Percentiles rank a stretch among this genome's conserved stretches.
phyloP scores from a whole-genome alignment of 371 early-diverging fungal species.

The Cokeromyces recurvatus region DNA sequence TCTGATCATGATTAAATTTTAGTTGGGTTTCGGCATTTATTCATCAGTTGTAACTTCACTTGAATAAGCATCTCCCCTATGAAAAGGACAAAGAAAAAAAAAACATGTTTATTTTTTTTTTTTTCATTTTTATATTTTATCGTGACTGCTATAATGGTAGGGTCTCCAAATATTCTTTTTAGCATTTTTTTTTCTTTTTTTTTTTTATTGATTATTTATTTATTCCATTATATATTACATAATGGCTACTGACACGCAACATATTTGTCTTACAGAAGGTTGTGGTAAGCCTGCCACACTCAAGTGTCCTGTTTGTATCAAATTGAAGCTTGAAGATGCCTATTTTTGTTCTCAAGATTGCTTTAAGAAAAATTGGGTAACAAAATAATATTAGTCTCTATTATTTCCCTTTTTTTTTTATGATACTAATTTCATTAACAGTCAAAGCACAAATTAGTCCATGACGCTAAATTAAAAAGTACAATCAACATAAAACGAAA shows the following conservation, averaged over 20 bases:
- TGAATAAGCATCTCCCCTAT: slow-evolving; percentile 26
- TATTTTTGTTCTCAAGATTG: slow-evolving; percentile 89
- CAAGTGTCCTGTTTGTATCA: slow-evolving; percentile 89
- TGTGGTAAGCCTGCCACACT: slow-evolving; percentile 79
- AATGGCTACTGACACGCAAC: too few species aligned
- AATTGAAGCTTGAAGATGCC: slow-evolving; percentile 67
- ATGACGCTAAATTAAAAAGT: slow-evolving; percentile 45
- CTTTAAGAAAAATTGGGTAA: slow-evolving; percentile 81
- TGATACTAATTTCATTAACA: slow-evolving; percentile 9
- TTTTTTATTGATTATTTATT: too few species aligned
- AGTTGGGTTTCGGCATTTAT: slow-evolving; percentile 22
- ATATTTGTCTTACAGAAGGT: slow-evolving; percentile 12
- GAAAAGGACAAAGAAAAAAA: slow-evolving; percentile 24
- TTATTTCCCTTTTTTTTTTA: neutral
- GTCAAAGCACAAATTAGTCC: slow-evolving; percentile 52
- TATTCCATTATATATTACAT: too few species aligned
- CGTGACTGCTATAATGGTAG: too few species aligned
- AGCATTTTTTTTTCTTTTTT: too few species aligned
- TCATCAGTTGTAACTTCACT: slow-evolving; percentile 26
- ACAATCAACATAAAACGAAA: neutral
- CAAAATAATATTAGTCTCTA: neutral
- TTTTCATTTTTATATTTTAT: too few species aligned
- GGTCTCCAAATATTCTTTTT: too few species aligned
- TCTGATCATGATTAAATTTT: slow-evolving; percentile 6
- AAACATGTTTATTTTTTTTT: too few species aligned